Evolutionary conservation across 73 alveolate species (phyloP), one percentile per base, ranked within the genome.

Genomic region (Paramecium sonneborni): DNA sequence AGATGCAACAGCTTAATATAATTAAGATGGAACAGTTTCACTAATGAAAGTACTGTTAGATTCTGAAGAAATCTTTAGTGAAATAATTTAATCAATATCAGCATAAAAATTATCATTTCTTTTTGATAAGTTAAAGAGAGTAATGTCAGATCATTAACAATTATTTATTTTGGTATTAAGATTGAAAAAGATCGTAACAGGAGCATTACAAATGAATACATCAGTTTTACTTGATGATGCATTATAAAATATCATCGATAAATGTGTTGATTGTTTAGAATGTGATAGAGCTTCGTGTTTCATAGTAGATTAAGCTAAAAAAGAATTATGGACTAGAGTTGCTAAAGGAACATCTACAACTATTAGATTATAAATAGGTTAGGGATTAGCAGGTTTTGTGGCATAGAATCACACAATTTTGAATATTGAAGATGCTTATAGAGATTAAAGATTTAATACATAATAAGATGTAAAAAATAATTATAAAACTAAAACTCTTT

Each of bases 211-310:
- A 91, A 91, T 91, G 92, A 82, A 85, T 30, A 32, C 85, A 34
- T 91, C 95, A n/a, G 92, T 93, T 1, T 58, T 85, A 0, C 46
- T 93, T 18, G 82, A 85, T 57, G 96, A 93, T 41, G 96, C 96
- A 8, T 39, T 93, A 30, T 82, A 93, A 57, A 90, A 46, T 37
- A 93, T 93, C 10, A 76, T 93, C 2, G 93, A 93, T 30, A 79
- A 39, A 46, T 79, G 90, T 79, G 30, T 46, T 2, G 90, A 79
- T 79, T 79, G 90, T 46, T 86, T 95, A 1, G 95, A 93, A 57
- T 95, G 97, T 74, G 97, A 93, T 67, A 41, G 96, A 30, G 97
- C 97, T 11, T 90, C 95, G 12, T 95, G 94, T 44, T 95, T 93
- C 37, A 82, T 95, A 94, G 95, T 95, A 12, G 96, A 95, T 72